These are phyloP conservation scores for Bryum argenteum DNA, from an alignment of 225 moss, liverwort and hornwort species.

Conservation along the genomic window DNA sequence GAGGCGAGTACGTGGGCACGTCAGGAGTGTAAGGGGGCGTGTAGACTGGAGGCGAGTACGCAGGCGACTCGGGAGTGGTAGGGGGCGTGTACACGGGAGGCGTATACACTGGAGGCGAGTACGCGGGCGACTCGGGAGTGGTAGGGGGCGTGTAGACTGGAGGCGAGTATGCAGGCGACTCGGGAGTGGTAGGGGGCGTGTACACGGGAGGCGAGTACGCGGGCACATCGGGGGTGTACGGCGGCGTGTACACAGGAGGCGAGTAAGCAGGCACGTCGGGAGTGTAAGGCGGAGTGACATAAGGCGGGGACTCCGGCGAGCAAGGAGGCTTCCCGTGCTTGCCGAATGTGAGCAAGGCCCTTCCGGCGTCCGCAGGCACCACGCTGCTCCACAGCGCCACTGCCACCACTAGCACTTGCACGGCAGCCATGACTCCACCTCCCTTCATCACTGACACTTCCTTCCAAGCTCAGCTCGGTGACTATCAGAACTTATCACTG, in stretches of 20 bases:
- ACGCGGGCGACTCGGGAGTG: not conserved
- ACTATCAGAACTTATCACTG: no score
- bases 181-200: constrained; percentile 16
- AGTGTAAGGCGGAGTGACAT: constrained; percentile 9
- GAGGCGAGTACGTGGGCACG: not conserved
- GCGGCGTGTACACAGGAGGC: not conserved
- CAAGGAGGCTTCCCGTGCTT: constrained; percentile 21
- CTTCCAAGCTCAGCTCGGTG: no score
- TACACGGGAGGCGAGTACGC: not conserved
- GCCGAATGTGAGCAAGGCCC: constrained; percentile 27
- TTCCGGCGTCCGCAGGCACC: constrained; percentile 28
- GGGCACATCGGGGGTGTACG: not conserved
- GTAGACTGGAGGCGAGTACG: no score
- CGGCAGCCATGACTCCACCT: constrained; percentile 18
- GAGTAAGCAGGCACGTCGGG: constrained; percentile 8
- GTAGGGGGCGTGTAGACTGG: not conserved
- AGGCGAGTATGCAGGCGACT: no score
- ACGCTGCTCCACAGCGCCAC: constrained; percentile 13
- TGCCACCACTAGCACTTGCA: constrained; percentile 7
- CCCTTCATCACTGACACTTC: no score
- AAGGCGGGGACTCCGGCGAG: constrained; percentile 22
- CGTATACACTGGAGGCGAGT: no score
- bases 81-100: constrained; percentile 3
- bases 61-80: constrained; percentile 7
- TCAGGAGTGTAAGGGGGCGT: not conserved